Evolutionary conservation across 2,329 filamentous ascomycete species (phyloP).

Genomic region (Aspergillus felis): DNA sequence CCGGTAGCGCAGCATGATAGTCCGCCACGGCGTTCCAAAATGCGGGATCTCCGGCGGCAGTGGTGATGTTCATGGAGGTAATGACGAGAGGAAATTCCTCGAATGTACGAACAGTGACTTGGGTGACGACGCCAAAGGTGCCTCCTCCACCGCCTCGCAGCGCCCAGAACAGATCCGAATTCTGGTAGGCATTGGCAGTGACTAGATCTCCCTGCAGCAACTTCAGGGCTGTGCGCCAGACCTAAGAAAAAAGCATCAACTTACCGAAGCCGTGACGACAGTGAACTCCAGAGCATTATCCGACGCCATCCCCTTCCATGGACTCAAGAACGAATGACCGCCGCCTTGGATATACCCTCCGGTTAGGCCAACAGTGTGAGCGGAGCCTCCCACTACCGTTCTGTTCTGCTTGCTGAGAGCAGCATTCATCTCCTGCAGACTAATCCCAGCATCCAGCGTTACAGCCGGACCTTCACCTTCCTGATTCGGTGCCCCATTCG

Average conservation of each 20-base stretch:
- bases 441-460: conserved; percentile 7
- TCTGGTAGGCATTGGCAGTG: conserved; percentile 40
- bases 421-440: conserved; percentile 5
- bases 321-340: conserved; percentile 43
- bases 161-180: conserved; percentile 44
- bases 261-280: conserved; percentile 43
- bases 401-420: background rate
- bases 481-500: background rate
- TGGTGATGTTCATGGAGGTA: conserved; percentile 19
- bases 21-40: conserved; percentile 22
- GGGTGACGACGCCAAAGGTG: conserved; percentile 16
- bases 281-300: conserved; percentile 50
- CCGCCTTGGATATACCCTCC: conserved; percentile 41
- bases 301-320: conserved; percentile 48
- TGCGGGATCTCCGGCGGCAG: conserved; percentile 6
- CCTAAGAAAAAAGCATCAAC: background rate
- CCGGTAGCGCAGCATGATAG: conserved; percentile 41
- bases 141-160: conserved; percentile 41
- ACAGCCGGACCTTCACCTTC: background rate
- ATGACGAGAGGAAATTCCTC: conserved; percentile 34
- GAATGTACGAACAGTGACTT: conserved; percentile 42
- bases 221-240: no score
- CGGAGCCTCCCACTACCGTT: conserved; percentile 6
- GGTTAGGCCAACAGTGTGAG: conserved; percentile 14
- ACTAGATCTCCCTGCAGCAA: conserved; percentile 36